These are phyloP conservation scores for Vitis riparia DNA, from an alignment of 164 flowering plant species.

Conservation along the genomic window DNA sequence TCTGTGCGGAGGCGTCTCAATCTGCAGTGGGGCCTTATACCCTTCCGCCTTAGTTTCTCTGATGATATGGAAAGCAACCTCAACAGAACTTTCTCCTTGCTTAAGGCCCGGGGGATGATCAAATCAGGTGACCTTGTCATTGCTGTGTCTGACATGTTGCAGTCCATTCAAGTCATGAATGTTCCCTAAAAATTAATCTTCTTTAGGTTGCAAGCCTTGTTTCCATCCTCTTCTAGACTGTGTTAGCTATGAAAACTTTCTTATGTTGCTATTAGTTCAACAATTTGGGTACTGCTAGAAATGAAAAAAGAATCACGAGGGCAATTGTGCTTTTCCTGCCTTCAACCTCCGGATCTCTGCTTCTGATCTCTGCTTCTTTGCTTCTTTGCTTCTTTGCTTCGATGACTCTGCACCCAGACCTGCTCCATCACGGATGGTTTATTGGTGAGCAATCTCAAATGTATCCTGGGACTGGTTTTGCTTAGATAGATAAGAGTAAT, in stretches of 20 bases:
- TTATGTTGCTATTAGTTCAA: neutral
- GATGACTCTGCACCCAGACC: neutral
- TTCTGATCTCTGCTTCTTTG: neutral
- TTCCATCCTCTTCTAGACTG: neutral
- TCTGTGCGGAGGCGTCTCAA: conserved; percentile 85
- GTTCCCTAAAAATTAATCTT: conserved; percentile 53
- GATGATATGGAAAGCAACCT: conserved; percentile 98
- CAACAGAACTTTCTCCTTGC: conserved; percentile 77
- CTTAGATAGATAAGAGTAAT: neutral
- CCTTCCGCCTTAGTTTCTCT: conserved; percentile 80
- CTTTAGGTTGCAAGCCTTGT: neutral
- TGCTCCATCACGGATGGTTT: neutral
- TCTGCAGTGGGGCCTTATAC: conserved; percentile 94
- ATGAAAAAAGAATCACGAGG: neutral
- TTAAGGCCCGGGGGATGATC: conserved; percentile 92
- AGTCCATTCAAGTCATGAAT: conserved; percentile 95
- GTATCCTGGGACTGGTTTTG: neutral
- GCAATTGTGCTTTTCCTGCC: neutral
- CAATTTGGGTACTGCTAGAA: conserved; percentile 3
- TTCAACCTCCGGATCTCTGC: neutral
- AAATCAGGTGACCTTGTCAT: conserved; percentile 90
- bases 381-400: neutral
- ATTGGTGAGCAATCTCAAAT: neutral
- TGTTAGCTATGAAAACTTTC: neutral
- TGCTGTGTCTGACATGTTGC: conserved; percentile 93